Base-by-base conservation (phyloP, 176 grass and related monocot species). In the Elaeis guineensis region DNA sequence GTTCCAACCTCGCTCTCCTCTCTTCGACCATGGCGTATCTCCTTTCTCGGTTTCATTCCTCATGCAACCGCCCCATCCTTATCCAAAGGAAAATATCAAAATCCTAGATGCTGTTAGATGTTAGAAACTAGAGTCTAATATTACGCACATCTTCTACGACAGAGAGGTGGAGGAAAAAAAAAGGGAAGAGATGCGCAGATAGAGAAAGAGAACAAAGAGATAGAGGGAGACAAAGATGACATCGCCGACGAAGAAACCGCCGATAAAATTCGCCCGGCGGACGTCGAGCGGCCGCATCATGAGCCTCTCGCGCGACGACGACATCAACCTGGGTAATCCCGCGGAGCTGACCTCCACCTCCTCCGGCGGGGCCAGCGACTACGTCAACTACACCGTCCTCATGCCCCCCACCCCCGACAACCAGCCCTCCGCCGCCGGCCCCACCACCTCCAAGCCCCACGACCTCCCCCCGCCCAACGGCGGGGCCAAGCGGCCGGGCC, bases 351-450 rank as follows among this genome's bases (percentile, higher is more conserved):
- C 54, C 5, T 53, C 63, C 19, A 54, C 71, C 57, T 85, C 86
- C 77, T 78, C 85, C 0, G 83, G 63, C 4, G 77, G 72, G 4
- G 35, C 19, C 48, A 65, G 39, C 58, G 77, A 95, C 62, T 83
- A 86, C 50, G 44, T 61, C 25, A 85, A 86, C 62, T 95, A 95
- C 82, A 95, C 83, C 11, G 85, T 95, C 62, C 68, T 79, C 64
- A 95, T 95, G 82, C 90, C 90, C 3, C 85, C 90, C 49, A 95
- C 90, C 6, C 85, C 90, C n/a, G 85, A 95, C 66, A 95, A 95
- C 73, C 85, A 95, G 61, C 85, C 90, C 0, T 52, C 66, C 20
- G 39, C 57, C 26, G 78, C 35, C 19, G 76, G 59, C 3, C 25
- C 52, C 48, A 18, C 52, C 1, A 19, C 54, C 58, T 53, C 35